A percentile compares a stretch with the other conserved stretches of the same genome.
Conservation (phyloP, 805 yeast species). For the Suhomyces pyralidae region DNA sequence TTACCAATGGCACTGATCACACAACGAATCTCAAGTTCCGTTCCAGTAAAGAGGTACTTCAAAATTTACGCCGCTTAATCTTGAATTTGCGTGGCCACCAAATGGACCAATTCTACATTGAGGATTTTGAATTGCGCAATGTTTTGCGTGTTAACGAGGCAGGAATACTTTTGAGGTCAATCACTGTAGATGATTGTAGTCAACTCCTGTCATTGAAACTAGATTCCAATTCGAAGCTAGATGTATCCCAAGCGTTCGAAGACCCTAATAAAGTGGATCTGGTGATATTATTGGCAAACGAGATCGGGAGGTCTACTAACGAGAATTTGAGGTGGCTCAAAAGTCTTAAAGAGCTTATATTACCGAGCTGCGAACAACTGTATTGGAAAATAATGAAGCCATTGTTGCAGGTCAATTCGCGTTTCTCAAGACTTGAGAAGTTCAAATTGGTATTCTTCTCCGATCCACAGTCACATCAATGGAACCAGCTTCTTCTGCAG, state of each 20-base stretch:
- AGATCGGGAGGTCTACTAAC: not conserved
- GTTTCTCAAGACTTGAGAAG: conserved; percentile 13
- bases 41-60: conserved; percentile 1
- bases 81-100: not conserved
- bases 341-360: conserved; percentile 13
- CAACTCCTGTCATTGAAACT: not conserved
- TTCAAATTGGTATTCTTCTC: conserved; percentile 25
- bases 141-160: conserved; percentile 5
- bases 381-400: conserved; percentile 17
- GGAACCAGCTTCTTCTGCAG: conserved; percentile 10
- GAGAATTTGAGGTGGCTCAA: not conserved
- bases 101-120: conserved; percentile 17
- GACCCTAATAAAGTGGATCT: not conserved
- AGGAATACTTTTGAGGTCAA: conserved; percentile 11
- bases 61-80: conserved; percentile 1
- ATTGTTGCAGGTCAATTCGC: not conserved
- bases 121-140: conserved; percentile 12
- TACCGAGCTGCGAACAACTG: conserved; percentile 10
- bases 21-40: not conserved
- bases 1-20: conserved; percentile 20
- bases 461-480: conserved; percentile 2
- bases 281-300: not conserved
- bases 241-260: not conserved
- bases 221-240: not conserved
- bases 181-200: conserved; percentile 16